Evolutionary conservation across 164 flowering plant genomes (phyloP).

Genomic region (Sextonia rubra): DNA sequence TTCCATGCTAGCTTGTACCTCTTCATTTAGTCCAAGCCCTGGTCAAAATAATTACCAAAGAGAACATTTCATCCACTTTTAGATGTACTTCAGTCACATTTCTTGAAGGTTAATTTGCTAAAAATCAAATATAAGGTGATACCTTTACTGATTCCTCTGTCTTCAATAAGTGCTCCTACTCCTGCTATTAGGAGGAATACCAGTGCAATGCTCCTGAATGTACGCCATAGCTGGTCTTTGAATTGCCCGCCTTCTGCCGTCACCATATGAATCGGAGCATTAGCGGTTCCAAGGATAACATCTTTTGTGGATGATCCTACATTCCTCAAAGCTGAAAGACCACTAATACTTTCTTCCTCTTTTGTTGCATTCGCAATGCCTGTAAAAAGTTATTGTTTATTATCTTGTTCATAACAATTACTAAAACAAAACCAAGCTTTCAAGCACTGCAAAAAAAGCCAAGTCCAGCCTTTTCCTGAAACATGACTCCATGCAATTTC

Average conservation of each 20-base stretch:
- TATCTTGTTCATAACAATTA: constrained; percentile 3
- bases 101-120: background rate
- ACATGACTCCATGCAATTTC: background rate
- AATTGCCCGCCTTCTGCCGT: constrained; percentile 67
- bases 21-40: constrained; percentile 92
- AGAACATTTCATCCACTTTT: background rate
- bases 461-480: background rate
- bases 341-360: constrained; percentile 54
- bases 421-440: constrained; percentile 1
- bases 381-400: constrained; percentile 14
- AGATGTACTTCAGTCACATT: background rate
- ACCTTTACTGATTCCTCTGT: constrained; percentile 89
- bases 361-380: constrained; percentile 30
- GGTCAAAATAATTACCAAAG: constrained; percentile 1
- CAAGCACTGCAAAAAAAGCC: background rate
- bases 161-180: constrained; percentile 80
- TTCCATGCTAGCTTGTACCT: constrained; percentile 89
- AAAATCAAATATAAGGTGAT: constrained; percentile 5
- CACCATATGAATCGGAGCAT: constrained; percentile 89
- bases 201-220: constrained; percentile 63
- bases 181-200: constrained; percentile 81
- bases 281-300: constrained; percentile 73
- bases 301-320: constrained; percentile 67
- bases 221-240: constrained; percentile 90
- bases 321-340: constrained; percentile 57